Percentiles rank a stretch among this genome's conserved stretches.
Evolutionary conservation across 148 eudicot genomes (phyloP).

Genomic region (Mesembryanthemum crystallinum): DNA sequence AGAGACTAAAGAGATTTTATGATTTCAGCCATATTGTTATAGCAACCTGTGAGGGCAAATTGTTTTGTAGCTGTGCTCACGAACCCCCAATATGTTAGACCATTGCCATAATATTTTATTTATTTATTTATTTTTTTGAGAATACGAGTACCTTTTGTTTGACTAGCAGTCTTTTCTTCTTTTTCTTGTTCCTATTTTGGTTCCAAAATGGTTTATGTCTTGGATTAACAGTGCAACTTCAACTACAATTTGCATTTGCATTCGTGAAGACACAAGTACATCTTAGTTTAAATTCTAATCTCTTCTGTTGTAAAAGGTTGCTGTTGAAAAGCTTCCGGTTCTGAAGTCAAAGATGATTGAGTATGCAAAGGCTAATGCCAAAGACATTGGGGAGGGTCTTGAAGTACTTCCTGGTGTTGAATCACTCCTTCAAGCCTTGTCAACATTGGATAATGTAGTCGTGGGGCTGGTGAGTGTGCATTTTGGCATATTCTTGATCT

Average conservation of each 20-base stretch:
- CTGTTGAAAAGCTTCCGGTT: constrained; percentile 17
- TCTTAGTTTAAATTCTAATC: neutral
- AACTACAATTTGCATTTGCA: neutral
- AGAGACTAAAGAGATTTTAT: too few relatives aligned
- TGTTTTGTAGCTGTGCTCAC: neutral
- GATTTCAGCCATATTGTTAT: too few relatives aligned
- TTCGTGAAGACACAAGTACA: neutral
- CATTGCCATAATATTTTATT: too few relatives aligned
- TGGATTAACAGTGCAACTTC: neutral
- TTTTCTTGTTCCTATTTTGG: too few relatives aligned
- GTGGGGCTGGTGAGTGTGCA: constrained; percentile 16
- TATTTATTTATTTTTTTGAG: too few relatives aligned
- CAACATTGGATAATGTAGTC: constrained; percentile 14
- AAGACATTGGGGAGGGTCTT: constrained; percentile 21
- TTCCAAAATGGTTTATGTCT: neutral
- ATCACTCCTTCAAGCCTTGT: constrained; percentile 27
- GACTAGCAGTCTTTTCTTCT: neutral
- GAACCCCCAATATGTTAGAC: neutral
- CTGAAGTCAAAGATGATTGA: constrained; percentile 26
- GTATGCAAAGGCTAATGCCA: constrained; percentile 18
- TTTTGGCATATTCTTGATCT: neutral
- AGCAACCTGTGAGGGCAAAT: neutral
- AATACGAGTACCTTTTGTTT: neutral
- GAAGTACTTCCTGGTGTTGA: constrained; percentile 29
- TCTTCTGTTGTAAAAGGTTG: constrained; percentile 5